phyloP scores from a whole-genome alignment of 352 stramenopile species.

The Pythium grandisporangium region DNA sequence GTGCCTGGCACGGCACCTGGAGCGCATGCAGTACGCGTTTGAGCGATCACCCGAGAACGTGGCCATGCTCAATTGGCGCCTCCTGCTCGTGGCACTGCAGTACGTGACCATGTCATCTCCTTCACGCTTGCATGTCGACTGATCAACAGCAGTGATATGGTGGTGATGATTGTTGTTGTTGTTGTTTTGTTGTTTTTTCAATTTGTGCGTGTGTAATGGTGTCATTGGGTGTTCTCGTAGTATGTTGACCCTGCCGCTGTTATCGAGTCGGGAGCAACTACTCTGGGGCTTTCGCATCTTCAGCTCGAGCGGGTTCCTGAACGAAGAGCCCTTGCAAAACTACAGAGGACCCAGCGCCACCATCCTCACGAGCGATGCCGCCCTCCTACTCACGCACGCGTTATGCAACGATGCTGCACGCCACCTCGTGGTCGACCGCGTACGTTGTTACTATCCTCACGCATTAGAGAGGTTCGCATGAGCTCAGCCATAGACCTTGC shows the following conservation, averaged over 20 bases:
- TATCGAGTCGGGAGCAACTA: conserved; percentile 42
- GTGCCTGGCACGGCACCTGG: conserved; percentile 50
- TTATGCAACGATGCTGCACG: conserved; percentile 33
- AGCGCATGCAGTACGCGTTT: conserved; percentile 51
- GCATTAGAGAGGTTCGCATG: no score
- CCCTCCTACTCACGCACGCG: conserved; percentile 41
- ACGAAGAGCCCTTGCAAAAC: no score
- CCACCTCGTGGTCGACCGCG: conserved; percentile 43
- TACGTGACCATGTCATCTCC: conserved; percentile 11
- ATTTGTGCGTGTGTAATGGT: no score
- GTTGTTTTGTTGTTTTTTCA: neutral
- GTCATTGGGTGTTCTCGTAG: conserved; percentile 3
- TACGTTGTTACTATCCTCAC: conserved; percentile 10
- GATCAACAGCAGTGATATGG: no score
- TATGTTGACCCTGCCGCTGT: conserved; percentile 50
- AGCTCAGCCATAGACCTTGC: no score
- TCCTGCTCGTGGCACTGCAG: conserved; percentile 46
- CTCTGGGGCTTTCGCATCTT: conserved; percentile 52
- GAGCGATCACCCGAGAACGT: conserved; percentile 43
- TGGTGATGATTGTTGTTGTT: no score
- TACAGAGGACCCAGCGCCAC: conserved; percentile 17
- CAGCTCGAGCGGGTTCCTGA: conserved; percentile 35
- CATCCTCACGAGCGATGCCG: conserved; percentile 28
- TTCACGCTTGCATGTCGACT: neutral
- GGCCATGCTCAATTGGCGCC: conserved; percentile 53